Base-by-base conservation (phyloP, 2,329 filamentous ascomycete species). In the Aspergillus felis region DNA sequence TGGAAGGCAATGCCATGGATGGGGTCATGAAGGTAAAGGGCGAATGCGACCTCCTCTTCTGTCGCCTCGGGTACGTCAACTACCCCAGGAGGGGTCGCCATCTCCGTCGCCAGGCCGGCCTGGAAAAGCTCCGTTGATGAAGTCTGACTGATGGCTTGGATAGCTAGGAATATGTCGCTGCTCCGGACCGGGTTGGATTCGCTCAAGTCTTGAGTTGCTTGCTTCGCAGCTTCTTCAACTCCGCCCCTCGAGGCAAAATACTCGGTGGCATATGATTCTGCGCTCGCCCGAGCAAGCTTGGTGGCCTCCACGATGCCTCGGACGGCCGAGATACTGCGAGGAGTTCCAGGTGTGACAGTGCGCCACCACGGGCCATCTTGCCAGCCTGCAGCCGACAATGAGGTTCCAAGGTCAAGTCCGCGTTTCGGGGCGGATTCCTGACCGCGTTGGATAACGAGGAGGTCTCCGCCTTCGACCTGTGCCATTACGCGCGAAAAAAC, bases 361-460 rank as follows among this genome's bases (percentile, higher is more conserved):
- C 92, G 86, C 93, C 94, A 99, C 94, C 94, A 99, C 3, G 94
- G 94, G 0, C 94, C 94, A 67, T 97, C 93, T 50, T 87, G 89
- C 92, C 94, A 99, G 57, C 80, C 81, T 50, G 89, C 81, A 17
- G 68, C 70, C 7, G 69, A 70, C 7, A 67, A 61, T 10, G 59
- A 65, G 25, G 64, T 66, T 25, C 69, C 65, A 25, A 71, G 67
- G 25, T 73, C 70, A 1, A 86, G 85, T 46, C 83, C 82, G 47
- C 87, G 84, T 49, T 87, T 87, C 29, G 85, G 86, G 50, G 87
- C 84, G 51, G 87, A 90, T 76, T 97, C 94, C 60, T 91, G 89
- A 22, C 94, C 94, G 41, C 92, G 90, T 77, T 99, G 94, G 59
- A 97, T 87, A 55, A 99, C 94, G 54, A 97, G 83, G 20, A 99